phyloP scores from a whole-genome alignment of 2,329 filamentous ascomycete species.

The Fusarium sp. region DNA sequence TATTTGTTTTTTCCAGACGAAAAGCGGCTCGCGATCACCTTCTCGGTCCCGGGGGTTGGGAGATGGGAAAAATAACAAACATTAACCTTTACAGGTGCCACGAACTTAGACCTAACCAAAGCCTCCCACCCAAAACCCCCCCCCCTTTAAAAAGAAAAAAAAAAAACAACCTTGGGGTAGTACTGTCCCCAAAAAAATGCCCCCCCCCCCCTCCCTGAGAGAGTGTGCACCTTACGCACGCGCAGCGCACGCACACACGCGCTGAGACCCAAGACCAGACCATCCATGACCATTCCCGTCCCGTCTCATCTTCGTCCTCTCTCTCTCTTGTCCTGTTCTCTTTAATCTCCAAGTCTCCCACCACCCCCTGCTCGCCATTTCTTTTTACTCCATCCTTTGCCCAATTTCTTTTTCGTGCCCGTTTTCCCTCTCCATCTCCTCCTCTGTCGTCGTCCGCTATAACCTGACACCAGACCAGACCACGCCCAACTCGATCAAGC shows the following conservation, averaged over 20 bases:
- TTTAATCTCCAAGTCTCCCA: conserved; percentile 5
- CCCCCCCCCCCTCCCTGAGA: neutral
- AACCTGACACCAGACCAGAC: neutral
- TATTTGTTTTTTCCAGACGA: no score
- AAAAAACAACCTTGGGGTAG: neutral
- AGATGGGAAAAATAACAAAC: no score
- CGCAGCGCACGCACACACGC: neutral
- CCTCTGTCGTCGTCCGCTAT: neutral
- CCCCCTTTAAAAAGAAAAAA: no score
- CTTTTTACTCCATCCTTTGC: conserved; percentile 5
- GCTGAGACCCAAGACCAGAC: neutral
- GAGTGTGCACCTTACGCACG: neutral
- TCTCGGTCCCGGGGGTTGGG: no score
- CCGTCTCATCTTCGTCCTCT: conserved; percentile 6
- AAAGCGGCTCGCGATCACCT: no score
- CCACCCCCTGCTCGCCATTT: conserved; percentile 1
- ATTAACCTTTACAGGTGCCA: no score
- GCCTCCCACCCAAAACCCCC: neutral
- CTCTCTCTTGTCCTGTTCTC: neutral
- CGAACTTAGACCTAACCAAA: no score
- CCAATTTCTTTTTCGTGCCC: neutral
- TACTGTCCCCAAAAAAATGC: neutral
- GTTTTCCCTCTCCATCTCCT: neutral
- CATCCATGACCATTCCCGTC: neutral
- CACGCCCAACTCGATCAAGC: neutral